Evolutionary conservation across 2,329 filamentous ascomycete genomes (phyloP).

Genomic region (Trichoderma gracile): DNA sequence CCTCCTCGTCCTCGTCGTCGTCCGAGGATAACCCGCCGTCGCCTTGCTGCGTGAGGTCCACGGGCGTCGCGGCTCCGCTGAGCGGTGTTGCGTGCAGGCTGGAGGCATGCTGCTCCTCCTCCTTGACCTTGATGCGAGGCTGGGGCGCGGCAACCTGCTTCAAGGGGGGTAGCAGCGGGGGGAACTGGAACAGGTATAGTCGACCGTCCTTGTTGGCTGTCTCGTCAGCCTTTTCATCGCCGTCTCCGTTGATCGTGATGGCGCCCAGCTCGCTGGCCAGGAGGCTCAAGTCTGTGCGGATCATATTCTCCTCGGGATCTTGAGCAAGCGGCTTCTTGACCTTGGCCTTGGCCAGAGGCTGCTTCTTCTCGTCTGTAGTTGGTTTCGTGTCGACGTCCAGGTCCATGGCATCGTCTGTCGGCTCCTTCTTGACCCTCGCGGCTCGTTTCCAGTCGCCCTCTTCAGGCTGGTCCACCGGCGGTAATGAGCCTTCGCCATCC

Average conservation of each 20-base stretch:
- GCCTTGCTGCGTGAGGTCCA: constrained; percentile 47
- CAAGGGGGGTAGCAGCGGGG: constrained; percentile 61
- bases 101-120: constrained; percentile 43
- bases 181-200: constrained; percentile 66
- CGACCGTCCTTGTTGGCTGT: constrained; percentile 53
- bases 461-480: constrained; percentile 36
- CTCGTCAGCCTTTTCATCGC: constrained; percentile 35
- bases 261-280: constrained; percentile 48
- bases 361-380: constrained; percentile 31
- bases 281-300: constrained; percentile 45
- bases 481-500: constrained; percentile 38
- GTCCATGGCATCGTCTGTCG: constrained; percentile 44
- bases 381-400: constrained; percentile 41
- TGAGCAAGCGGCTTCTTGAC: constrained; percentile 35
- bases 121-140: constrained; percentile 41
- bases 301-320: constrained; percentile 44
- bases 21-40: constrained; percentile 33
- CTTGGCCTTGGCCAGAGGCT: constrained; percentile 31
- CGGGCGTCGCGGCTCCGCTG: constrained; percentile 31
- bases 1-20: constrained; percentile 32
- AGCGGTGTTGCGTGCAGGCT: constrained; percentile 40
- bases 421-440: constrained; percentile 49
- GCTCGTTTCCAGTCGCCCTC: constrained; percentile 50
- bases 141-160: constrained; percentile 35
- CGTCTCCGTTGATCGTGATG: constrained; percentile 37